Evolutionary conservation across 257 asterid species (phyloP), one percentile per base, ranked within the genome.

Genomic region (Fraxinus pennsylvanica): DNA sequence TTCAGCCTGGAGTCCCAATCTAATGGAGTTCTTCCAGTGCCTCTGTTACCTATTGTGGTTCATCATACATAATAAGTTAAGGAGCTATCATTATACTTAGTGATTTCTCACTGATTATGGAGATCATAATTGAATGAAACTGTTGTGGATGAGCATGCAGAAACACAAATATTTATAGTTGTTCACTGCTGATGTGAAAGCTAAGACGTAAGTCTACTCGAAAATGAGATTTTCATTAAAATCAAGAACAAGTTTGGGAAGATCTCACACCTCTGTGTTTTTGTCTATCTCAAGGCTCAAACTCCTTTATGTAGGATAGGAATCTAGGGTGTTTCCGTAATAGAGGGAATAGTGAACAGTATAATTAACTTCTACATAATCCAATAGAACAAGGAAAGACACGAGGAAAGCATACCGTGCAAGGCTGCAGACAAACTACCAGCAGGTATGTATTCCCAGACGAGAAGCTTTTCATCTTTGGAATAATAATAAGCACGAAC

Each of bases 401-500:
- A 6, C 4, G 21, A 57, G 14, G 19, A 52, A 54, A 39, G 12
- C 78, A 72, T 86, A 96, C 99, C 96, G 9, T 96, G 99, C 47
- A 96, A 78, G 78, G 94, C 94, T 7, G 97, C 87, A 21, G 93
- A 89, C 80, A 96, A 83, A 90, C 99, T 96, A 38, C 94, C 87
- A 0, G 84, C 73, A 0, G 94, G 87, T 94, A 93, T 92, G 91
- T 93, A 91, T 75, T 92, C 96, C 50, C 90, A 87, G 54, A 96
- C 98, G 1, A 96, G 90, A 77, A 96, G 98, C 89, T 90, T 96
- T 89, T 96, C 99, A 15, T 93, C 98, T 78, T 96, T 96, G 77
- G 99, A 96, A 59, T 82, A 96, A 71, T 96, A 93, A 80, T 91
- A 96, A 36, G 98, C 99, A 1, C 90, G 90, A 57, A 90, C 79